These are phyloP conservation scores for Plasmodium knowlesi DNA, from an alignment of 169 alveolate genomes.

Conservation along the genomic window DNA sequence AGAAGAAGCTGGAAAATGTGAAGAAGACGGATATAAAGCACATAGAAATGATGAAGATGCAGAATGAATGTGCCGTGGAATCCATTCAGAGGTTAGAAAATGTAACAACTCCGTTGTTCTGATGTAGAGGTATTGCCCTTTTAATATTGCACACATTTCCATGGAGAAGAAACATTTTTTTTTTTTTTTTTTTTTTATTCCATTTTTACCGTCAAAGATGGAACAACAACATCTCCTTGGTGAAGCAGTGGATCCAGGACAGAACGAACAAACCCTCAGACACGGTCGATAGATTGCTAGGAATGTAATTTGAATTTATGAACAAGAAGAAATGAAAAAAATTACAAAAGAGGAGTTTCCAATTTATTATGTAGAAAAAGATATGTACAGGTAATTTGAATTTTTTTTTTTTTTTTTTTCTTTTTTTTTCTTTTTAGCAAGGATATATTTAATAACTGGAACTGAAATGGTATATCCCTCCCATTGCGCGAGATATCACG, in stretches of 20 bases:
- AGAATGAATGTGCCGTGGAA: constrained; percentile 50
- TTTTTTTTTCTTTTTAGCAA: constrained; percentile 26
- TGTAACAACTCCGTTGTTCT: background rate
- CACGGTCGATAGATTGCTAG: constrained; percentile 54
- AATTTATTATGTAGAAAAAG: background rate
- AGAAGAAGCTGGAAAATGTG: constrained; percentile 30
- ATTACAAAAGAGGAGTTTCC: background rate
- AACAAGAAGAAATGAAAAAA: constrained; percentile 1
- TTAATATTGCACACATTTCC: background rate
- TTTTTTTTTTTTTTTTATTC: background rate
- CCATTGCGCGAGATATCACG: background rate
- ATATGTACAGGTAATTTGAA: background rate
- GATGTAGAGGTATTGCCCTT: background rate
- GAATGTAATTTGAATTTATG: constrained; percentile 30
- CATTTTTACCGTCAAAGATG: constrained; percentile 25
- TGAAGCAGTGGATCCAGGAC: constrained; percentile 70
- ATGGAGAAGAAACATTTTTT: background rate
- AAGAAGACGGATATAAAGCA: constrained; percentile 64
- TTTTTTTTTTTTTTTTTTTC: constrained; percentile 15
- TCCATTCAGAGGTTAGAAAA: constrained; percentile 56
- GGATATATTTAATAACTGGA: constrained; percentile 69
- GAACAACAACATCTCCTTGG: constrained; percentile 61
- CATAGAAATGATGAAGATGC: constrained; percentile 58
- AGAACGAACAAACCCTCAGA: constrained; percentile 52
- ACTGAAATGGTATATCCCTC: background rate